Conservation (phyloP, 495 filamentous ascomycete genomes). For the Penicillium tannophilum region DNA sequence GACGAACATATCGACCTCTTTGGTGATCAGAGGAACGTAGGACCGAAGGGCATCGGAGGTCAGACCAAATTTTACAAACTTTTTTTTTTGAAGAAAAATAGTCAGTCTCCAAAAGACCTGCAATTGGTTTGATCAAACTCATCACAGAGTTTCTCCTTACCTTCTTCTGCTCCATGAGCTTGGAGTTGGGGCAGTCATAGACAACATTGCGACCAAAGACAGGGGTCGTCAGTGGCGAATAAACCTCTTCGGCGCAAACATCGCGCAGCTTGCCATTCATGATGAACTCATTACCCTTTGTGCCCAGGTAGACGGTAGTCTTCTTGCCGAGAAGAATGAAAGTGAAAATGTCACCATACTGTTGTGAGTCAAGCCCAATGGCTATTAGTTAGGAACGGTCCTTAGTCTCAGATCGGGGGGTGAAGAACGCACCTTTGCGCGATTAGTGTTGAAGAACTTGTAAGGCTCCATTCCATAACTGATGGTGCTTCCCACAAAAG, state of each 20-base stretch:
- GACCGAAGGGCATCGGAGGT: constrained; percentile 63
- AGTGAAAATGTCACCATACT: constrained; percentile 69
- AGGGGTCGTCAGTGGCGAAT: constrained; percentile 61
- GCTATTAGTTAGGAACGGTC: constrained; percentile 13
- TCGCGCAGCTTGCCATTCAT: constrained; percentile 63
- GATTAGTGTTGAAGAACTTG: constrained; percentile 59
- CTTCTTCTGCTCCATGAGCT: constrained; percentile 73
- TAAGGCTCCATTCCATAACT: constrained; percentile 67
- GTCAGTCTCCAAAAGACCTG: constrained; percentile 12
- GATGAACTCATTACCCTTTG: constrained; percentile 65
- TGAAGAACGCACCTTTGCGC: constrained; percentile 48
- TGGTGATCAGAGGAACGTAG: constrained; percentile 59
- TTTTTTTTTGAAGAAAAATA: background rate
- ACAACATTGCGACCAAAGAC: constrained; percentile 66
- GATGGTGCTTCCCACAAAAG: constrained; percentile 63
- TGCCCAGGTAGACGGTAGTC: constrained; percentile 62
- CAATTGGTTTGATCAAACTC: background rate
- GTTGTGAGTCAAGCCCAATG: constrained; percentile 3
- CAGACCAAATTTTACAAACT: constrained; percentile 69
- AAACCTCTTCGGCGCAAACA: constrained; percentile 66
- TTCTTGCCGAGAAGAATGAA: constrained; percentile 66
- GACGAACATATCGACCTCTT: constrained; percentile 55
- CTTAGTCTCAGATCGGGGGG: background rate
- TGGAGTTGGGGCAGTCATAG: constrained; percentile 66
- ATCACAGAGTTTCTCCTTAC: constrained; percentile 26